Percentiles rank a stretch among this genome's conserved stretches.
Evolutionary conservation across 2,329 filamentous ascomycete species (phyloP).

Genomic region (Fusarium haematococcum): DNA sequence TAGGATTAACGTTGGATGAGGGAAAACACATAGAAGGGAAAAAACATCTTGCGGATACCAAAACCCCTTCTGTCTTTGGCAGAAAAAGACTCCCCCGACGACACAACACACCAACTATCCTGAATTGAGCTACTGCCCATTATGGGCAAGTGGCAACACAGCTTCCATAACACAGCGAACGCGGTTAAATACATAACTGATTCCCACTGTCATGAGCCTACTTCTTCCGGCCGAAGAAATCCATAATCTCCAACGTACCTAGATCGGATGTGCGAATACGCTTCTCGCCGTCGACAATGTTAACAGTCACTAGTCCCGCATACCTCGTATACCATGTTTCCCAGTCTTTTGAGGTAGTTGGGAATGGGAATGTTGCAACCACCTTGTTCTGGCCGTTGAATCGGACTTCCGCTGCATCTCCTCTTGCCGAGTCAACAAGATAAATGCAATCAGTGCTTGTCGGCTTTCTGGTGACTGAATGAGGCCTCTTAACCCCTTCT

Average conservation of each 20-base stretch:
- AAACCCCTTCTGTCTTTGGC: no score
- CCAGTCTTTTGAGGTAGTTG: neutral
- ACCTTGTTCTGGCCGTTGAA: neutral
- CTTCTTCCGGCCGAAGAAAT: neutral
- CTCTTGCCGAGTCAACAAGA: neutral
- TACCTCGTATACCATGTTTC: neutral
- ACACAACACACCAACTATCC: no score
- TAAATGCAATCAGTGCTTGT: neutral
- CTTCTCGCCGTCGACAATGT: neutral
- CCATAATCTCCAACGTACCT: neutral
- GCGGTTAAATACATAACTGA: neutral
- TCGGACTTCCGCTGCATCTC: neutral
- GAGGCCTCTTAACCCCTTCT: neutral
- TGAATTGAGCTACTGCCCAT: no score
- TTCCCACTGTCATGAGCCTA: neutral
- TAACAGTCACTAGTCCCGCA: neutral
- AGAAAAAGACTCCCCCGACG: no score
- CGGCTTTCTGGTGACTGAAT: neutral
- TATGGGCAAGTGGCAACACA: no score
- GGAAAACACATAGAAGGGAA: no score
- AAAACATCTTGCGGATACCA: no score
- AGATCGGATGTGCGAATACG: neutral
- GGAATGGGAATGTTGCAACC: neutral
- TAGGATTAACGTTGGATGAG: no score
- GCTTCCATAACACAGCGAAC: neutral